Base-by-base conservation (phyloP, 371 early-diverging fungal genomes). In the Chytridium lagenaria region DNA sequence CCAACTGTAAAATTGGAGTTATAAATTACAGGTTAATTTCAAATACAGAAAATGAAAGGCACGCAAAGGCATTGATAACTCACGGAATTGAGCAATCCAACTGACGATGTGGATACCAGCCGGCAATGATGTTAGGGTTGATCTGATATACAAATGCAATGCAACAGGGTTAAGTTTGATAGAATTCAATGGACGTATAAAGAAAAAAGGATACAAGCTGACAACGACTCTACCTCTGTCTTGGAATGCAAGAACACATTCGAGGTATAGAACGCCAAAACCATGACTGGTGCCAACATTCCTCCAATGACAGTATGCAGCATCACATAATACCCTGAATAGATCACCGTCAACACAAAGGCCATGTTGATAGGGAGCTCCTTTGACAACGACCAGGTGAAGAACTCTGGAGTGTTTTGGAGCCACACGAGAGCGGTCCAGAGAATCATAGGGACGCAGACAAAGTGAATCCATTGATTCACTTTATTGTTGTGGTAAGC, bases 401-500 rank as follows among this genome's bases (percentile, higher is more conserved):
- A 44, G 39, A 76, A 36, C 2, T 36, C 50, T 28, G 68, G 50
- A 10, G 67, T 59, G 69, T 65, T 63, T 39, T 39, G 10, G 33
- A 61, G 22, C 55, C 55, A 67, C 28, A 71, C 67, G 55, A 77
- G 59, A 0, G 68, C 69, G 33, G 93, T 87, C 93, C 94, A 98
- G 39, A 94, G 83, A 75, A 98, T 93, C 66, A 89, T 83, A 3
- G 98, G 98, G 30, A 98, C 95, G 80, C 93, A 98, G 12, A 94
- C 80, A 79, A 94, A 87, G 84, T 98, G 98, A 74, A 95, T 90
- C 49, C 87, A 76, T 30, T 94, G 84, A 82, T 97, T 97, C 69
- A 78, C 77, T 77, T 89, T 84, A 80, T 76, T 70, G 76, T 65
- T 34, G 72, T 76, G 76, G 76, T 72, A 76, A 22, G 71, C 76